phyloP scores from a whole-genome alignment of 2,329 filamentous ascomycete species.

The Pseudocercospora eumusae region DNA sequence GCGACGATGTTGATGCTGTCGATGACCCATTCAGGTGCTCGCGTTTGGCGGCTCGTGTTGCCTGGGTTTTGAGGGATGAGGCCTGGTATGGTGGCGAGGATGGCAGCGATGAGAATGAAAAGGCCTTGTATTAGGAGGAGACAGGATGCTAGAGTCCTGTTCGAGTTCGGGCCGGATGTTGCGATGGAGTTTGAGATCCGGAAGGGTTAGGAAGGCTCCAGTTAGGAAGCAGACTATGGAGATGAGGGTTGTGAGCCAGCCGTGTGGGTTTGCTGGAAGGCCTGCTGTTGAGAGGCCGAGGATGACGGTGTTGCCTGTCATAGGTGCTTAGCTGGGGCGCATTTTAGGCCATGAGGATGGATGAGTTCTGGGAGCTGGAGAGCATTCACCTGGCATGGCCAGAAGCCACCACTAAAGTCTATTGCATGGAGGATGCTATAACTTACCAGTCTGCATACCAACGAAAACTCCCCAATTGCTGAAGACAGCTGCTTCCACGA shows the following conservation, averaged over 20 bases:
- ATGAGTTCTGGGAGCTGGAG: neutral
- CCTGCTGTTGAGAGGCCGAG: constrained; percentile 60
- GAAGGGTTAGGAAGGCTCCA: constrained; percentile 51
- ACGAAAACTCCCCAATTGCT: constrained; percentile 52
- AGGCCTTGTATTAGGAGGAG: constrained; percentile 57
- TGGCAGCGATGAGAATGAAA: constrained; percentile 56
- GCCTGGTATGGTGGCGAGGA: constrained; percentile 50
- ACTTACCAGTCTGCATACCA: constrained; percentile 55
- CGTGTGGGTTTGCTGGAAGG: constrained; percentile 54
- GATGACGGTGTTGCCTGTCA: constrained; percentile 62
- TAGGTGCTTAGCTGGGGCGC: neutral
- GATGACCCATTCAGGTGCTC: constrained; percentile 34
- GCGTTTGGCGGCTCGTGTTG: constrained; percentile 27
- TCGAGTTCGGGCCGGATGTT: constrained; percentile 40
- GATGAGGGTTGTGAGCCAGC: constrained; percentile 56
- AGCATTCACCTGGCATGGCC: neutral
- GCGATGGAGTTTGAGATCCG: constrained; percentile 44
- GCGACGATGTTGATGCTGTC: constrained; percentile 49
- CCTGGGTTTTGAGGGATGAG: constrained; percentile 50
- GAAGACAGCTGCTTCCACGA: constrained; percentile 52
- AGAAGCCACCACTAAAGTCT: neutral
- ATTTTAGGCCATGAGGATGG: too few relatives aligned
- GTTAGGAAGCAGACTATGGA: constrained; percentile 58
- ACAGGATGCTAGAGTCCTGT: constrained; percentile 43
- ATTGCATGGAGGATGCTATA: neutral